phyloP scores from a whole-genome alignment of 257 asterid genomes.

The Ajuga chamaepitys region DNA sequence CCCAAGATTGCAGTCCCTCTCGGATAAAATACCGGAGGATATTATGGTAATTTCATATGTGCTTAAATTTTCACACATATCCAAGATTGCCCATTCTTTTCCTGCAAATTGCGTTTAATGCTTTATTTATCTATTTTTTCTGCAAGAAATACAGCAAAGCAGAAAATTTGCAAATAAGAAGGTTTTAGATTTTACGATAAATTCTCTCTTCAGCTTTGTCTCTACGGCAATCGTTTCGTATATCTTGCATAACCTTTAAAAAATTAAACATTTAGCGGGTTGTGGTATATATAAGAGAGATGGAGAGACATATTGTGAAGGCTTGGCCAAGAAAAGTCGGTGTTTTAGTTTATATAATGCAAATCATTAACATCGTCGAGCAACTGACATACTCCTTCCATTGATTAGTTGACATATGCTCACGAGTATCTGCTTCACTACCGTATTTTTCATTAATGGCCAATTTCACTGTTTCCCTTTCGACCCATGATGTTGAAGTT shows the following conservation, averaged over 20 bases:
- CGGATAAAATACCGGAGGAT: slow-evolving; percentile 55
- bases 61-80: too few species aligned
- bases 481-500: not conserved
- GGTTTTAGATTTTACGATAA: slow-evolving; percentile 31
- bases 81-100: too few species aligned
- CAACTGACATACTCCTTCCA: not conserved
- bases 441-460: not conserved
- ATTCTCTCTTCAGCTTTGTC: not conserved
- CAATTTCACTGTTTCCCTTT: not conserved
- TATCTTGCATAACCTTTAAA: too few species aligned
- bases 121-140: slow-evolving; percentile 15
- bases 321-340: too few species aligned
- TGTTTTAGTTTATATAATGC: too few species aligned
- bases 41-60: slow-evolving; percentile 47
- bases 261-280: too few species aligned
- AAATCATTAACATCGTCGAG: too few species aligned
- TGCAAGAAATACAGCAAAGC: slow-evolving; percentile 70
- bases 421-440: not conserved
- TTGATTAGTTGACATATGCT: not conserved
- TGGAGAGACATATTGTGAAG: too few species aligned
- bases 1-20: slow-evolving; percentile 79
- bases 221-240: not conserved
- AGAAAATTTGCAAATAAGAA: slow-evolving; percentile 57
- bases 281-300: too few species aligned
- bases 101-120: not conserved